Evolutionary conservation across 345 rosid species (phyloP), one percentile per base, ranked within the genome.

Genomic region (Hibiscus trionum): DNA sequence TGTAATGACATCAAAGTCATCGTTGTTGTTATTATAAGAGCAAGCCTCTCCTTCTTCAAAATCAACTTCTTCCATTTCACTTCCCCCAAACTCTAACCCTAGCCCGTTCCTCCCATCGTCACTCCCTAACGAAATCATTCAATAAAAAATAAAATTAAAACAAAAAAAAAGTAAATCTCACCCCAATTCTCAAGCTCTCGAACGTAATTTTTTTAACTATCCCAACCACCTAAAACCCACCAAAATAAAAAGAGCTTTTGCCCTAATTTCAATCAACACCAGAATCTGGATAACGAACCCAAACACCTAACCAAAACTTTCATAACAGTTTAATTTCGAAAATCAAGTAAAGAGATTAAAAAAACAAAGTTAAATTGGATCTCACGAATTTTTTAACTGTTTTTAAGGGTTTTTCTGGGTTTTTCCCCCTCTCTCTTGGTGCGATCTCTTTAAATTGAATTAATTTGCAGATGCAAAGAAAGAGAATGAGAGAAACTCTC

Each of bases 21-120:
- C 84, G 82, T 83, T 73, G 47, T 83, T 77, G 71, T 79, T 79
- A 77, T 84, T 79, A 72, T 83, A 86, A 37, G 87, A 84, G 83
- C 82, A 88, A 74, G 93, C 93, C 73, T 88, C 93, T 74, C 90
- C 93, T 80, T 88, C 93, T 82, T 88, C 93, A 75, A 88, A 88
- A 74, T 88, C 93, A 68, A 80, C 78, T 77, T 88, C 93, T 72
- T 82, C 89, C 88, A 85, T 86, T 10, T 35, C 75, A 77, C 73
- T 47, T 47, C 15, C 52, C 11, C 52, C 52, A 47, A 47, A 47
- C 52, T 47, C 52, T 11, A 47, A 47, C 52, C 15, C 15, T 47
- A 47, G 3, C 52, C 15, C 15, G 52, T 12, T 47, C 4, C 49
- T 44, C 12, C 12, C 52, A 11, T 47, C 15, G 42, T 37, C 8